A percentile compares a stretch with the other conserved stretches of the same genome.
These are phyloP conservation scores for Epicoccum sorghinum DNA, from an alignment of 2,329 filamentous ascomycete genomes.

Conservation along the genomic window DNA sequence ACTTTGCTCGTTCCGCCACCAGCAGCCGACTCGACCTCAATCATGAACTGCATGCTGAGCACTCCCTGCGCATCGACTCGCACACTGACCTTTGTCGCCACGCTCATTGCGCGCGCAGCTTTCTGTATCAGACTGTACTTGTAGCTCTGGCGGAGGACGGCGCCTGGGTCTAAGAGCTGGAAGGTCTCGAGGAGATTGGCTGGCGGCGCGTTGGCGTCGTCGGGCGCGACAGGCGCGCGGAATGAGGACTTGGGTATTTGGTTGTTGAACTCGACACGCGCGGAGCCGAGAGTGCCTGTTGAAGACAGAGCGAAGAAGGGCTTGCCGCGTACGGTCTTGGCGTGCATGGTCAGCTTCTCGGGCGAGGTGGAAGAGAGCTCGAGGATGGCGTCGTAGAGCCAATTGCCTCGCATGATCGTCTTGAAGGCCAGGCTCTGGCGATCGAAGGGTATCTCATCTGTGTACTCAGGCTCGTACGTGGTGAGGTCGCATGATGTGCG, in stretches of 20 bases:
- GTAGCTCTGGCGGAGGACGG: conserved; percentile 65
- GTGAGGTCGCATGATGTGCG: conserved; percentile 77
- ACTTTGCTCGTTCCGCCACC: conserved; percentile 54
- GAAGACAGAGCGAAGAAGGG: conserved; percentile 77
- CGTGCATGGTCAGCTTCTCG: conserved; percentile 68
- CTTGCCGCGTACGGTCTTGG: conserved; percentile 45
- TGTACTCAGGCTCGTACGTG: conserved; percentile 73
- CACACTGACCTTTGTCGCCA: conserved; percentile 90
- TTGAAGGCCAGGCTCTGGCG: conserved; percentile 82
- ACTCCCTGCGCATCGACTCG: conserved; percentile 88
- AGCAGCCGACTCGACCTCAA: conserved; percentile 70
- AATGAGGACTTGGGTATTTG: conserved; percentile 11
- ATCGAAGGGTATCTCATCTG: conserved; percentile 87
- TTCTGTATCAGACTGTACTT: conserved; percentile 86
- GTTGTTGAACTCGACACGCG: conserved; percentile 65
- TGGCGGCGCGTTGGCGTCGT: conserved; percentile 6
- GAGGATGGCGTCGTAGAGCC: conserved; percentile 72
- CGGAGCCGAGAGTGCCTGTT: conserved; percentile 64
- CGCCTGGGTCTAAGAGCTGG: conserved; percentile 55
- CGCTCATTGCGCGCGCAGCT: conserved; percentile 88
- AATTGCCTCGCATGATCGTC: conserved; percentile 86
- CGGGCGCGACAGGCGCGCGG: conserved; percentile 12
- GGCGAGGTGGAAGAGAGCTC: conserved; percentile 75
- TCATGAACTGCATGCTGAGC: conserved; percentile 93
- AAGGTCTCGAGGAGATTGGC: conserved; percentile 73